Base-by-base conservation (phyloP, 2,329 filamentous ascomycete genomes). In the Epichloe brachyelytri region DNA sequence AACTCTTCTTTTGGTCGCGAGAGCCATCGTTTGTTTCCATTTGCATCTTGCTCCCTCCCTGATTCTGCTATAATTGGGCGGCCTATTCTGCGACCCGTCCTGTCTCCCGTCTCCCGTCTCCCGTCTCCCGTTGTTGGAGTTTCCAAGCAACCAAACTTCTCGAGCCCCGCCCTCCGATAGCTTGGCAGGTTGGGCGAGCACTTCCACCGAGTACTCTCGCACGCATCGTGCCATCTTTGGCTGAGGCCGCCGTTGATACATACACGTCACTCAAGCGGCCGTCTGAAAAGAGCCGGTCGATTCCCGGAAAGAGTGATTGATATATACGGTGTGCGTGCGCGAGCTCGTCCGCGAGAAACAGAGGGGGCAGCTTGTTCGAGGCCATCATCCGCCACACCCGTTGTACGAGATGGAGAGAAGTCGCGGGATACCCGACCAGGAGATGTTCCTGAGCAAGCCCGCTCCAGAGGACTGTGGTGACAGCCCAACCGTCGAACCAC, bases 401-500 rank as follows among this genome's bases (percentile, higher is more conserved):
- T 26, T 26, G 22, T 8, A 7, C 22, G 69, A 67, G 61, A 78
- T 76, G 68, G 71, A 75, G 58, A 71, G 74, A 55, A 71, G 69
- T 58, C 80, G 83, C 63, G 83, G 84, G 60, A 74, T 83, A 58
- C 79, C 84, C 26, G 85, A 88, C 33, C 84, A 89, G 68, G 88
- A 91, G 75, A 84, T 94, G 72, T 91, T 94, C 71, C 78, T 94
- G 68, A 78, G 68, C 64, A 76, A 73, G 48, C 76, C 75, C n/a
- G 64, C 70, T 51, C 71, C 71, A 8, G 66, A 70, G 11, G 73
- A 77, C 45, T 72, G 72, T 54, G 69, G 69, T 46, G 82, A 88
- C 60, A 88, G 86, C 60, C 86, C 88, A 52, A 87, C 86, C 17
- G 79, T 95, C 59, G 86, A 86, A 61, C 89, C 89, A 54, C 69